Evolutionary conservation across 495 filamentous ascomycete species (phyloP).

Genomic region (Aspergillus affinis): DNA sequence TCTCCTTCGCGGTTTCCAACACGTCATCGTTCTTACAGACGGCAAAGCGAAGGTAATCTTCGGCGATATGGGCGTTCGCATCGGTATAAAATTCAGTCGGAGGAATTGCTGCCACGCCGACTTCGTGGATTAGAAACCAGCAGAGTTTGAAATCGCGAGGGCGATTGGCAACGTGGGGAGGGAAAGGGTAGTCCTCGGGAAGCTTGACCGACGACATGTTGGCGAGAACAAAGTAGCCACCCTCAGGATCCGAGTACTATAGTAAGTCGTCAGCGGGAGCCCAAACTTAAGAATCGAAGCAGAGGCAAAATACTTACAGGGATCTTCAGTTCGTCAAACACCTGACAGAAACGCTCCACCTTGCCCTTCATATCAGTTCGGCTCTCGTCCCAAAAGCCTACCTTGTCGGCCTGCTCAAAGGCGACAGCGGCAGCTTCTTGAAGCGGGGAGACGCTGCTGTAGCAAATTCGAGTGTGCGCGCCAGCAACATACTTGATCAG

Average conservation of each 20-base stretch:
- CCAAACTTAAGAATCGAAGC: not conserved
- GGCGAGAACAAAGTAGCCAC: conserved; percentile 93
- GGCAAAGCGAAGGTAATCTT: conserved; percentile 92
- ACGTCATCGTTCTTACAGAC: conserved; percentile 95
- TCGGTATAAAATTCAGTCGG: conserved; percentile 96
- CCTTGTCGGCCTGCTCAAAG: conserved; percentile 82
- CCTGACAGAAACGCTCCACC: conserved; percentile 78
- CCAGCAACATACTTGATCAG: conserved; percentile 90
- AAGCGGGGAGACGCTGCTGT: conserved; percentile 85
- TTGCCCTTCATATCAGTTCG: conserved; percentile 86
- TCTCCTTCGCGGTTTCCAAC: conserved; percentile 84
- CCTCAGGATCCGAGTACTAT: conserved; percentile 84
- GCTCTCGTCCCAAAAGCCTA: conserved; percentile 86
- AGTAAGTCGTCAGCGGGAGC: conserved; percentile 2
- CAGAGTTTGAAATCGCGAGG: conserved; percentile 90
- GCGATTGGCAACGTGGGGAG: conserved; percentile 77
- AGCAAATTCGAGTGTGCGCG: conserved; percentile 95
- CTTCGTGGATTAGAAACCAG: conserved; percentile 96
- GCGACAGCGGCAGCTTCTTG: conserved; percentile 97
- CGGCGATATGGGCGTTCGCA: conserved; percentile 75
- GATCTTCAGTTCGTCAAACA: conserved; percentile 86
- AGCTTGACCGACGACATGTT: conserved; percentile 85
- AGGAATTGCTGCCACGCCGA: conserved; percentile 93
- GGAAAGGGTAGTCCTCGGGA: conserved; percentile 80
- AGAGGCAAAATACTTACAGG: conserved; percentile 48